Base-by-base conservation (phyloP, 495 filamentous ascomycete genomes). In the Penicillium odoratum region DNA sequence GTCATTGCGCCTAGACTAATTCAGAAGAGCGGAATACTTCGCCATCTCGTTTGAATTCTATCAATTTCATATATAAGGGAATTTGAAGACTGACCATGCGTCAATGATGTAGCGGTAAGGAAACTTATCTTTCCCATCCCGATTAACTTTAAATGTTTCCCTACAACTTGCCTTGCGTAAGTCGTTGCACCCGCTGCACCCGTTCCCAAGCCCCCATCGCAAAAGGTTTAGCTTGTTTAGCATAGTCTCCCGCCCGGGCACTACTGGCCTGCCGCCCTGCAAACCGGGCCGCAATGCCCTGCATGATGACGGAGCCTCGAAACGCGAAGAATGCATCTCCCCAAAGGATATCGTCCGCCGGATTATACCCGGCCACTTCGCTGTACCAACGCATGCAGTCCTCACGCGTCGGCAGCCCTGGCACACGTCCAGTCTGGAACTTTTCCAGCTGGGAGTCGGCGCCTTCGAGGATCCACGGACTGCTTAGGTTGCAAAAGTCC, bases 251-350 rank as follows among this genome's bases (percentile, higher is more conserved):
- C 16, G 94, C 94, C 59, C 88, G 81, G 51, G 82, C 87, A 72
- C 91, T 95, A 71, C 92, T 97, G 10, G 94, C 94, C 82, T 98
- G 94, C 38, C 94, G 76, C 40, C 81, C 73, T 43, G 94, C 94
- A 62, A 85, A 86, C 53, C 94, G 79, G 44, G 93, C 93, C 34
- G 91, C 90, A 67, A 98, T 96, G 2, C 94, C 93, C 74, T 98
- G 94, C 78, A 91, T 91, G 67, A 98, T 95, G 36, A 93, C 87
- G 11, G 88, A 80, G 42, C 82, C 84, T 48, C 81, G 73, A 65
- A 80, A 82, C 70, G 76, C 52, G 74, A 90, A 89, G 81, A 97
- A 77, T 58, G 83, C 72, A 83, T 87, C 79, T 70, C 91, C 74
- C 83, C 82, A 83, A 48, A 73, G 64, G 62, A 82, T 69, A 26